Conservation (phyloP, 345 rosid genomes). For the Pelargonium nanum region DNA sequence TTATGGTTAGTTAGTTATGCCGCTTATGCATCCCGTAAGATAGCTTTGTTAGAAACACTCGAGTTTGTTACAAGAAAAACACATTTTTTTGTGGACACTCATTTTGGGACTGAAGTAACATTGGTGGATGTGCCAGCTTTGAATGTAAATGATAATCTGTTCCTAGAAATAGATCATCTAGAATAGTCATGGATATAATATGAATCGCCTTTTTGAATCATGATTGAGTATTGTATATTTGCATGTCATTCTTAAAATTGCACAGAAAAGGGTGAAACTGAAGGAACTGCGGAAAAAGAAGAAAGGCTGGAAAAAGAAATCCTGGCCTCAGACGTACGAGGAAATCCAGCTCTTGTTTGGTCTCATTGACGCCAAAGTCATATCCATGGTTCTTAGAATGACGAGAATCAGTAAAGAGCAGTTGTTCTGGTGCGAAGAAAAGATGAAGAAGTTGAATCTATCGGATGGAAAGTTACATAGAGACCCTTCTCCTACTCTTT, state of each 20-base stretch:
- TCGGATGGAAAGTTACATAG: constrained; percentile 52
- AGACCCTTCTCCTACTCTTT: constrained; percentile 71
- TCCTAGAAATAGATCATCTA: neutral
- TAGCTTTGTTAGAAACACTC: too few relatives aligned
- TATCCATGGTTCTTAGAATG: constrained; percentile 66
- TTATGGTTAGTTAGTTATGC: too few relatives aligned
- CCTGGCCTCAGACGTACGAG: constrained; percentile 62
- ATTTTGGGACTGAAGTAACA: too few relatives aligned
- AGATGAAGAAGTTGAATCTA: constrained; percentile 71
- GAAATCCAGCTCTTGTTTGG: constrained; percentile 62
- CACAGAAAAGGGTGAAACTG: constrained; percentile 55
- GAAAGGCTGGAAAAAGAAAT: constrained; percentile 68
- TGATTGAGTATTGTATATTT: neutral
- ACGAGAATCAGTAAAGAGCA: constrained; percentile 61
- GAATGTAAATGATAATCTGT: too few relatives aligned
- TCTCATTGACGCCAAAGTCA: constrained; percentile 53
- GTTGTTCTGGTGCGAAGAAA: constrained; percentile 88
- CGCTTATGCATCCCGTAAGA: too few relatives aligned
- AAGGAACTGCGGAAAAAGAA: constrained; percentile 63
- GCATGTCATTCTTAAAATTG: neutral
- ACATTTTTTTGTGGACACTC: too few relatives aligned
- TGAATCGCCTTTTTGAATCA: neutral
- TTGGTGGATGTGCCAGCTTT: too few relatives aligned
- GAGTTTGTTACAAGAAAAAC: too few relatives aligned
- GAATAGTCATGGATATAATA: neutral